Percentiles rank a stretch among this genome's conserved stretches.
phyloP scores from a whole-genome alignment of 148 eudicot species.

The Rhododendron ovatum region DNA sequence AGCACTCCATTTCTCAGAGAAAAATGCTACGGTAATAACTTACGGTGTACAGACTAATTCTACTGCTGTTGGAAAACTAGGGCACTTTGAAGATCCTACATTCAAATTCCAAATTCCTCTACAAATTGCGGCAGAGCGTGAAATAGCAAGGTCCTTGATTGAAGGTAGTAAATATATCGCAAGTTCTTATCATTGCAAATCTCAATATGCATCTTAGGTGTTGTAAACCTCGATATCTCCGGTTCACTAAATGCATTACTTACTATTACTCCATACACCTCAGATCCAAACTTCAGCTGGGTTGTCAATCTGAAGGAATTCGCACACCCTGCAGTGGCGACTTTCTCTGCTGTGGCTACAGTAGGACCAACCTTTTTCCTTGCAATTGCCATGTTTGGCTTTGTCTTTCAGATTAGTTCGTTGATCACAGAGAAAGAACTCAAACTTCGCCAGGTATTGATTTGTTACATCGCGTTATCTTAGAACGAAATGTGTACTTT shows the following conservation, averaged over 20 bases:
- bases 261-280: background rate
- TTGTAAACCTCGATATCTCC: background rate
- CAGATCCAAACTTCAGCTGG: constrained; percentile 82
- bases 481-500: background rate
- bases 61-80: constrained; percentile 52
- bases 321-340: constrained; percentile 51
- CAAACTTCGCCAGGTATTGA: constrained; percentile 77
- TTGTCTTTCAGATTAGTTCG: constrained; percentile 71
- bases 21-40: constrained; percentile 61
- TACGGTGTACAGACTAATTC: constrained; percentile 96
- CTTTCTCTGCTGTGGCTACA: constrained; percentile 38
- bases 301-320: constrained; percentile 70
- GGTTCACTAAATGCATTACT: background rate
- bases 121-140: constrained; percentile 96
- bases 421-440: constrained; percentile 80
- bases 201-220: background rate
- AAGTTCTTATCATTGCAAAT: background rate
- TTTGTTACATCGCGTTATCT: constrained; percentile 1
- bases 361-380: constrained; percentile 74
- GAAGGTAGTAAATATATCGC: constrained; percentile 43
- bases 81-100: constrained; percentile 76
- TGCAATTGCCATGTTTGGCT: constrained; percentile 75
- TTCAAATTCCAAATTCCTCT: constrained; percentile 91
- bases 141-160: constrained; percentile 70
- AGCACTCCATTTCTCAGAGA: constrained; percentile 69